These are phyloP conservation scores for Friedmanniomyces simplex DNA, from an alignment of 495 filamentous ascomycete species.

Conservation along the genomic window DNA sequence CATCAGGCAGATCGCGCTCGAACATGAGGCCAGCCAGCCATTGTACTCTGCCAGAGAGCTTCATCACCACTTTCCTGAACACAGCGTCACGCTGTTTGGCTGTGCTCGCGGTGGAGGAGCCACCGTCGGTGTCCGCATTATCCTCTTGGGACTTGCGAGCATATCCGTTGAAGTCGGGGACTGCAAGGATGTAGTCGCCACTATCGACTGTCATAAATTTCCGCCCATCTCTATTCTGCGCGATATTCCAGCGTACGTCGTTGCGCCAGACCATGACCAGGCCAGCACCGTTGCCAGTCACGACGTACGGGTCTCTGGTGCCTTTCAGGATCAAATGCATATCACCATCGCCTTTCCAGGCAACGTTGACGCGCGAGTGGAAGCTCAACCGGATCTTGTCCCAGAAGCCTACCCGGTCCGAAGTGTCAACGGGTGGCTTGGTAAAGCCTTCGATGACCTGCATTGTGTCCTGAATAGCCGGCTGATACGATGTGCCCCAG, in stretches of 20 bases:
- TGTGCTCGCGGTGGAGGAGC: conserved; percentile 49
- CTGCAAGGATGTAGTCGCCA: conserved; percentile 83
- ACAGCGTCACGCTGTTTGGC: conserved; percentile 56
- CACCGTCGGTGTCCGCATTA: conserved; percentile 36
- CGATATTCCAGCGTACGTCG: conserved; percentile 77
- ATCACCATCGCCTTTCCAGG: conserved; percentile 92
- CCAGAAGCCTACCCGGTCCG: conserved; percentile 94
- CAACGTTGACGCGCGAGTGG: conserved; percentile 79
- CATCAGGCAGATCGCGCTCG: conserved; percentile 60
- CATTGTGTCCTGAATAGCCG: conserved; percentile 99
- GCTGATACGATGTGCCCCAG: conserved; percentile 95
- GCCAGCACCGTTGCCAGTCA: conserved; percentile 85
- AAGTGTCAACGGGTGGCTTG: conserved; percentile 86
- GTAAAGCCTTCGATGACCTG: conserved; percentile 97
- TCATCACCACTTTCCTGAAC: conserved; percentile 98
- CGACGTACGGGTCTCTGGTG: conserved; percentile 82
- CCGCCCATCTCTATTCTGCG: conserved; percentile 69
- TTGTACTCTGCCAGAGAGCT: conserved; percentile 86
- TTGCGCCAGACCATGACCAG: conserved; percentile 97
- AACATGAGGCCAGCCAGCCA: conserved; percentile 88
- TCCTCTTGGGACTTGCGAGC: conserved; percentile 47
- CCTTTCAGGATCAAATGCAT: conserved; percentile 90
- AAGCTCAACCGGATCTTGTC: conserved; percentile 94
- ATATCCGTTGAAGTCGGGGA: conserved; percentile 87
- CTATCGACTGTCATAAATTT: conserved; percentile 94